A percentile compares a stretch with the other conserved stretches of the same genome.
phyloP scores from a whole-genome alignment of 2,329 filamentous ascomycete species.

The Paraphoma chrysanthemicola region DNA sequence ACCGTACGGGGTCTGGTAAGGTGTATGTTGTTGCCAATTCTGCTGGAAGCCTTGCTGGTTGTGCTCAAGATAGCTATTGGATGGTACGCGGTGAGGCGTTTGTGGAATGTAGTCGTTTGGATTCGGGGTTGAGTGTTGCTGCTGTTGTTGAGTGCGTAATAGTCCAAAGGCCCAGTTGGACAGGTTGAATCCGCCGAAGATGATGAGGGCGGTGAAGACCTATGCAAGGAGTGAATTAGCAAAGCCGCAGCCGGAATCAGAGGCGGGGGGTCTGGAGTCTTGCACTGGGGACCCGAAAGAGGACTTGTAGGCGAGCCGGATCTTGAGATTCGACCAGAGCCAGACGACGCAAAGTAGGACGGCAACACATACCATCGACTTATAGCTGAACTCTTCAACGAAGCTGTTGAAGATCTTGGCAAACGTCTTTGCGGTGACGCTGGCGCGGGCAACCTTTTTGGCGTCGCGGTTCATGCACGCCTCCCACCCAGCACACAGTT shows the following conservation, averaged over 20 bases:
- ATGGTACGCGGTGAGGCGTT: constrained; percentile 39
- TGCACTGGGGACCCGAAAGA: not conserved
- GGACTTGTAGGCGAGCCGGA: no score
- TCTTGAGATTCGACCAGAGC: not conserved
- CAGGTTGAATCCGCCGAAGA: constrained; percentile 61
- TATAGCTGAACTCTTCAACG: constrained; percentile 87
- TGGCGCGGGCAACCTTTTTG: constrained; percentile 76
- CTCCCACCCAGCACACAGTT: constrained; percentile 80
- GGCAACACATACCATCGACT: constrained; percentile 67
- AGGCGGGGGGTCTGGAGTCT: not conserved
- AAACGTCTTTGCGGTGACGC: constrained; percentile 84
- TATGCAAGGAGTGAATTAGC: constrained; percentile 36
- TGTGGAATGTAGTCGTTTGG: constrained; percentile 34
- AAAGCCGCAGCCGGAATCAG: not conserved
- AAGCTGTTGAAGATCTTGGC: constrained; percentile 95
- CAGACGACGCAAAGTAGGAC: constrained; percentile 2
- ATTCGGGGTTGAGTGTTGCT: constrained; percentile 16
- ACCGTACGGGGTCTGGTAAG: constrained; percentile 35
- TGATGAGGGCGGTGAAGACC: constrained; percentile 57
- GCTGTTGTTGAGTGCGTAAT: constrained; percentile 53
- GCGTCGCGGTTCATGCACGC: constrained; percentile 88
- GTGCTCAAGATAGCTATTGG: constrained; percentile 27
- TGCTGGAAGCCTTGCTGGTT: constrained; percentile 17
- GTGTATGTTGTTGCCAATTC: constrained; percentile 29
- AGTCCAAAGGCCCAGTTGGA: constrained; percentile 67